Evolutionary conservation across 2,329 filamentous ascomycete species (phyloP), one percentile per base, ranked within the genome.

Genomic region (Fusarium penzigii): DNA sequence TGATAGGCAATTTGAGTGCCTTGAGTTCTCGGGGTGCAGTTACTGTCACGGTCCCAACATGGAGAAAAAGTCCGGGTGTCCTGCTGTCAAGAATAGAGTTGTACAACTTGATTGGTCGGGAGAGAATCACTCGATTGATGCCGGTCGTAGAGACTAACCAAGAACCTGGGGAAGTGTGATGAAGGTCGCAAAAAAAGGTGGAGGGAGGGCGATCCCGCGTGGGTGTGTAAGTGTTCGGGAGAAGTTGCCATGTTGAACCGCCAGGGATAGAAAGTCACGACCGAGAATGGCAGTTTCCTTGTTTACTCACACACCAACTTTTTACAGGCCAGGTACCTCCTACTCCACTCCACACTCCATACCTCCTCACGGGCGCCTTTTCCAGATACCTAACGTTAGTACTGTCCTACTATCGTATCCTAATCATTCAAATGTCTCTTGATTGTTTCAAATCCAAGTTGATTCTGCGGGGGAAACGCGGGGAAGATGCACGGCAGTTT

Each of bases 401-500:
- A n/a, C n/a, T n/a, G n/a, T n/a, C n/a, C n/a, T n/a, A n/a, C n/a
- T n/a, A 5, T 25, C 20, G 4, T 25, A 25, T 25, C 20, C 20
- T 25, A 25, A 25, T 7, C 7, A 25, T 25, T 4, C 7, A 4
- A 25, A 25, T 25, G 20, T 25, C 20, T 5, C 20, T 25, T 7
- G 20, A 25, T 25, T 7, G 20, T 25, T 7, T 25, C 7, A 25
- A 25, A 25, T 7, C 7, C 20, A 25, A 25, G 39, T 32, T 40
- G 47, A 42, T 56, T 57, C 44, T 54, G 49, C 43, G 53, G 56
- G 56, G 56, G 40, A 56, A 53, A 5, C 49, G 34, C 38, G 58
- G 53, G 56, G 56, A 25, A 55, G 34, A 32, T 6, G 17, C 10
- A 46, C 5, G 29, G 13, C 42, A 54, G 5, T 25, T 25, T 4